A percentile compares a stretch with the other conserved stretches of the same genome.
Evolutionary conservation across 176 grass and related monocot genomes (phyloP).

Genomic region (Tillandsia leiboldiana): DNA sequence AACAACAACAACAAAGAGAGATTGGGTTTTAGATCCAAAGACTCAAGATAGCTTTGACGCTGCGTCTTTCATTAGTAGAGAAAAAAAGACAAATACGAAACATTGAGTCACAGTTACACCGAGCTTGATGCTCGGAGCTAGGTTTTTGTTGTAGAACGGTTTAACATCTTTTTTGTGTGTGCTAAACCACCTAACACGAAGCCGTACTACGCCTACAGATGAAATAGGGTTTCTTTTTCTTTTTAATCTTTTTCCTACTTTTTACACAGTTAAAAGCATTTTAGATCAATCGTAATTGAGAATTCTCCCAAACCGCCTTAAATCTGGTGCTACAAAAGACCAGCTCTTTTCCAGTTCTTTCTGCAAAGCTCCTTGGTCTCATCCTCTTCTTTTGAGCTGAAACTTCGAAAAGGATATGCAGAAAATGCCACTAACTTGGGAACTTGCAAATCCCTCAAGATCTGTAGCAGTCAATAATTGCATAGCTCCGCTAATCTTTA

Average conservation of each 20-base stretch:
- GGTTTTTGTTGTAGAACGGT: no score
- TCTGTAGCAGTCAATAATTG: neutral
- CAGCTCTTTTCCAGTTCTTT: neutral
- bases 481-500: neutral
- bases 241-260: neutral
- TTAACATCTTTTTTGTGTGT: no score
- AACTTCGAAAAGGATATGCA: neutral
- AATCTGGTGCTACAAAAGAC: neutral
- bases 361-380: neutral
- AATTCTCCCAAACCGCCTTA: neutral
- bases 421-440: neutral
- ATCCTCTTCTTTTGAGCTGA: slow-evolving; percentile 2
- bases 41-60: no score
- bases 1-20: no score
- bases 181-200: no score
- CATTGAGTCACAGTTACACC: no score
- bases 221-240: neutral
- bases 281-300: neutral
- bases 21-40: no score
- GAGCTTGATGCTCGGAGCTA: no score
- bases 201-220: neutral
- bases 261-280: neutral
- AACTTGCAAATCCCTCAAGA: neutral
- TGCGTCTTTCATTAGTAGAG: no score
- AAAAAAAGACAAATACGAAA: no score